A percentile compares a stretch with the other conserved stretches of the same genome.
Evolutionary conservation across 352 stramenopile genomes (phyloP).

Genomic region (Pythium coloratum): DNA sequence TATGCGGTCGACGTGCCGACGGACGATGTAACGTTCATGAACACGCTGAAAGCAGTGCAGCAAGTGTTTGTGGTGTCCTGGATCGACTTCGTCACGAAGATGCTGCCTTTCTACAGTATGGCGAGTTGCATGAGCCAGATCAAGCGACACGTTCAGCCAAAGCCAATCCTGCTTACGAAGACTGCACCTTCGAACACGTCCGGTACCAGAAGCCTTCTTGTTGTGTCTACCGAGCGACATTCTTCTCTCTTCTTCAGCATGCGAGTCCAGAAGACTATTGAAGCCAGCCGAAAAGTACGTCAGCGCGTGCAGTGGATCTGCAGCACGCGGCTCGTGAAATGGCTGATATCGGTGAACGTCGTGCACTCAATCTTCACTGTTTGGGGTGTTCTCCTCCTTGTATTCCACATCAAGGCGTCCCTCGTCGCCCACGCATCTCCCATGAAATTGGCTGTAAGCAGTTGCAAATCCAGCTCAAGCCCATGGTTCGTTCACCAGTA

Average conservation of each 20-base stretch:
- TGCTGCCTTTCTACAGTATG: conserved; percentile 28
- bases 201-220: not conserved
- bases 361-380: not conserved
- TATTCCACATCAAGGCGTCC: conserved; percentile 11
- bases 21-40: conserved; percentile 20
- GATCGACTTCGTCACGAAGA: conserved; percentile 28
- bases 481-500: conserved; percentile 27
- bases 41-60: conserved; percentile 22
- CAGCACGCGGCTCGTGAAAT: not conserved
- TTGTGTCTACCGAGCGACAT: not conserved
- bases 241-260: not conserved
- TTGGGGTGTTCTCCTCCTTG: conserved; percentile 15
- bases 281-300: not conserved
- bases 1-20: conserved; percentile 24
- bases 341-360: not conserved
- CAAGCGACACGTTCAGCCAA: not conserved
- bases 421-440: not conserved
- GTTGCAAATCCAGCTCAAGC: conserved; percentile 27
- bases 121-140: conserved; percentile 17
- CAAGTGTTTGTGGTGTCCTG: conserved; percentile 25
- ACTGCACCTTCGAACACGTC: not conserved
- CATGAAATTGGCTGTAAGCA: not conserved
- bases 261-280: not conserved
- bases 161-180: not conserved
- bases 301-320: not conserved